Percentiles rank a stretch among this genome's conserved stretches.
phyloP scores from a whole-genome alignment of 1,284 basidiomycete genomes.

The Flammula alnicola region DNA sequence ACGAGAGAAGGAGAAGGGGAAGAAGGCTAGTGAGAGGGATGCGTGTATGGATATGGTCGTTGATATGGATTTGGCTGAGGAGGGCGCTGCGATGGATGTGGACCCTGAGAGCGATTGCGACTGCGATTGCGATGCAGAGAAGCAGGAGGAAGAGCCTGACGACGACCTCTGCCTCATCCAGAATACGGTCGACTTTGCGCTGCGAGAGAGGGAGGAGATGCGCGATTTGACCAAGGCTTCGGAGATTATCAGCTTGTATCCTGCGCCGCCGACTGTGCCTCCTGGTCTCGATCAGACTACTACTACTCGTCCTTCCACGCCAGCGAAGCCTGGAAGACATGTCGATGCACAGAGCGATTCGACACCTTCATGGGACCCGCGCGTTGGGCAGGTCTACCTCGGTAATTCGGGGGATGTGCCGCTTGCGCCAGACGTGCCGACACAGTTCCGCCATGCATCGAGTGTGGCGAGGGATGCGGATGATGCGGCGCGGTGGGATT shows the following conservation, averaged over 20 bases:
- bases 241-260: slow-evolving; percentile 67
- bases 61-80: slow-evolving; percentile 22
- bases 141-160: slow-evolving; percentile 4
- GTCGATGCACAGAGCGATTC: slow-evolving; percentile 27
- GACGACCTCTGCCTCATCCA: slow-evolving; percentile 31
- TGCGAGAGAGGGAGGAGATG: slow-evolving; percentile 90
- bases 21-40: too few species aligned
- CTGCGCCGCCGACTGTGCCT: slow-evolving; percentile 17
- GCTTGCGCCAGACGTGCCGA: slow-evolving; percentile 37
- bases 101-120: slow-evolving; percentile 25
- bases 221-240: slow-evolving; percentile 83
- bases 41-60: slow-evolving; percentile 28
- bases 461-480: slow-evolving; percentile 12
- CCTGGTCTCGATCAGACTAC: too few species aligned
- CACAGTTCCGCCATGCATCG: slow-evolving; percentile 30
- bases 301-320: too few species aligned
- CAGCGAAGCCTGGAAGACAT: too few species aligned
- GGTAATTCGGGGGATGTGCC: slow-evolving; percentile 85
- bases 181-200: slow-evolving; percentile 75
- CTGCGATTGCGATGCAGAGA: slow-evolving; percentile 2
- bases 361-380: slow-evolving; percentile 52
- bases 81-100: too few species aligned
- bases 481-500: slow-evolving; percentile 21
- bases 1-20: too few species aligned
- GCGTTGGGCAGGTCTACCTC: slow-evolving; percentile 69